Conservation (phyloP, 495 filamentous ascomycete genomes). For the Wilcoxina mikolae region DNA sequence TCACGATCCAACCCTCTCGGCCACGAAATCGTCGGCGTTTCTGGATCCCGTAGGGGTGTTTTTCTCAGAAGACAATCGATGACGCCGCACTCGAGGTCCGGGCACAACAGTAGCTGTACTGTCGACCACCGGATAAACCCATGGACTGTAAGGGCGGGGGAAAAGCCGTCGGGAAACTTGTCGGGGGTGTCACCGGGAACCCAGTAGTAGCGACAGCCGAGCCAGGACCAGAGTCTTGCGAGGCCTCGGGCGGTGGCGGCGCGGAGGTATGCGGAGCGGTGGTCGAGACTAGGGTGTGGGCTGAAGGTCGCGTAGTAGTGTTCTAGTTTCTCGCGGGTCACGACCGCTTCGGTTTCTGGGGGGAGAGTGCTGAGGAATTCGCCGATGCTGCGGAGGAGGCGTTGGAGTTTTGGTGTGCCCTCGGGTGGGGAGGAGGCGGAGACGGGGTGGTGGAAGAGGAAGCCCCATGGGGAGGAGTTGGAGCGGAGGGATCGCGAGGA, state of each 20-base stretch:
- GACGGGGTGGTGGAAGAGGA: background rate
- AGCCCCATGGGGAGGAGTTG: background rate
- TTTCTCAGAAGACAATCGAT: background rate
- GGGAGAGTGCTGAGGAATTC: background rate
- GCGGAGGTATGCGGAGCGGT: background rate
- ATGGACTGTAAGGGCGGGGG: background rate
- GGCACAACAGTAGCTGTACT: background rate
- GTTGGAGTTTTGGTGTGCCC: background rate
- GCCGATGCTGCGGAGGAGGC: background rate
- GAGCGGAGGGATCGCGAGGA: background rate
- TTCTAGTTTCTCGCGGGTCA: background rate
- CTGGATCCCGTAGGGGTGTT: background rate
- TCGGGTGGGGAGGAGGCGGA: background rate
- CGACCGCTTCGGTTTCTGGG: background rate
- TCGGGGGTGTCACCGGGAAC: background rate
- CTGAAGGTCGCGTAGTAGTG: background rate
- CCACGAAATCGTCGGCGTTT: background rate
- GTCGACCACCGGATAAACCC: background rate
- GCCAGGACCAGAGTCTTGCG: background rate
- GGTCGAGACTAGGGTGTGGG: background rate
- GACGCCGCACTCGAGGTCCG: background rate
- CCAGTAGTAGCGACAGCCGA: background rate
- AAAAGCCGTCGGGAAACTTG: background rate
- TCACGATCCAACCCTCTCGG: conserved; percentile 1
- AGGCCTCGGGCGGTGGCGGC: background rate